Evolutionary conservation across 1,139 yeast genomes (phyloP).

Genomic region (Magnusiomyces tetraspermus): DNA sequence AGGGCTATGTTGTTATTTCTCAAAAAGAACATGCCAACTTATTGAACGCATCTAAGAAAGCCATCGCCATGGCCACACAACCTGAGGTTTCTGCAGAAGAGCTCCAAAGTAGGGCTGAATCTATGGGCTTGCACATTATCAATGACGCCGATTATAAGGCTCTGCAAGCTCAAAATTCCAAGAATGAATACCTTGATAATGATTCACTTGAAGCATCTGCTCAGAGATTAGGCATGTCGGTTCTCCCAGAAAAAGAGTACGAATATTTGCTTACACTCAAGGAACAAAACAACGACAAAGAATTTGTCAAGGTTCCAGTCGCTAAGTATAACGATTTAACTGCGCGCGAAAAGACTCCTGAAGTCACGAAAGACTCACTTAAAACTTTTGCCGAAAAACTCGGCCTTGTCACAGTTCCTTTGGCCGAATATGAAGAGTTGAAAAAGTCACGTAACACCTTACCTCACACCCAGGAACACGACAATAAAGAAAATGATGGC

Average conservation of each 20-base stretch:
- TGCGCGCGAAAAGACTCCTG: not conserved
- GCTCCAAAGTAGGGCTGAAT: conserved; percentile 19
- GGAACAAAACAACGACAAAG: conserved; percentile 7
- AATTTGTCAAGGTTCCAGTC: conserved; percentile 4
- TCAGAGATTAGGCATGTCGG: conserved; percentile 20
- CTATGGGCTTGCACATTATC: conserved; percentile 11
- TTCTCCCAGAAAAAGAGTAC: conserved; percentile 25
- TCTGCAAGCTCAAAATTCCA: conserved; percentile 2
- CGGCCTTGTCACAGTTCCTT: conserved; percentile 36
- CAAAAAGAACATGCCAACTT: conserved; percentile 12
- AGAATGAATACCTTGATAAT: conserved; percentile 4
- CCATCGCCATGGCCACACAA: not conserved
- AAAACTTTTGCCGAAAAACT: conserved; percentile 21
- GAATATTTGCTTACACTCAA: conserved; percentile 9
- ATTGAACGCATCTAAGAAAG: not conserved
- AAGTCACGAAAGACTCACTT: conserved; percentile 16
- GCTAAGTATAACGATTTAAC: not conserved
- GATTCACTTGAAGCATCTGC: conserved; percentile 9
- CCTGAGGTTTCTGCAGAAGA: conserved; percentile 22
- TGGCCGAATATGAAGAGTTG: conserved; percentile 26
- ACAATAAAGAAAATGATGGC: not conserved
- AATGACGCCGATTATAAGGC: conserved; percentile 17
- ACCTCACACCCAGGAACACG: conserved; percentile 1
- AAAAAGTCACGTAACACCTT: conserved; percentile 14
- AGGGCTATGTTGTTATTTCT: conserved; percentile 13